Evolutionary conservation across 805 yeast genomes (phyloP).

Genomic region (Metschnikowia reukaufii): DNA sequence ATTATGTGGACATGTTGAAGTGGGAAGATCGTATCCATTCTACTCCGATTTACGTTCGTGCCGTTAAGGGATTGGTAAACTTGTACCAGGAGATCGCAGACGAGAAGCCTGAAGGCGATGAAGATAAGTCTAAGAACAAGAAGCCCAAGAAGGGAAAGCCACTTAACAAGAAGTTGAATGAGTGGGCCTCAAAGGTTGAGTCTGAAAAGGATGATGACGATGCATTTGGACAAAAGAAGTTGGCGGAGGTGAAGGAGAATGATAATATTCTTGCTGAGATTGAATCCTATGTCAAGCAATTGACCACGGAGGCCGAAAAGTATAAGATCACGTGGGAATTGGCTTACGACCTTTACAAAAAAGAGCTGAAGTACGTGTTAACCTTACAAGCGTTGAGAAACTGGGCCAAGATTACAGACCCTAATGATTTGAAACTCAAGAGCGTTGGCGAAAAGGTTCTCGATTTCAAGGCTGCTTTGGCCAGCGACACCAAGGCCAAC

Average conservation of each 20-base stretch:
- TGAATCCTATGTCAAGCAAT: slow-evolving; percentile 40
- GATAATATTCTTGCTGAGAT: slow-evolving; percentile 45
- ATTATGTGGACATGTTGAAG: slow-evolving; percentile 68
- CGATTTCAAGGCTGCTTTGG: slow-evolving; percentile 31
- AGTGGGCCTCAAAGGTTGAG: slow-evolving; percentile 48
- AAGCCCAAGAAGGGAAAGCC: slow-evolving; percentile 59
- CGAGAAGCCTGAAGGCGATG: slow-evolving; percentile 23
- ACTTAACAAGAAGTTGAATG: slow-evolving; percentile 51
- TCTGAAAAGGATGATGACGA: slow-evolving; percentile 54
- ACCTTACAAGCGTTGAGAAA: slow-evolving; percentile 46
- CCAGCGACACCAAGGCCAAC: slow-evolving; percentile 39
- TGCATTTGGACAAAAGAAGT: slow-evolving; percentile 53
- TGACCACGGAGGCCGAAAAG: slow-evolving; percentile 43
- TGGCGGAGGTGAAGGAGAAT: slow-evolving; percentile 26
- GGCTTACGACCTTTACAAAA: slow-evolving; percentile 39
- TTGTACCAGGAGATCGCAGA: slow-evolving; percentile 48
- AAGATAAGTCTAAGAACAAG: slow-evolving; percentile 34
- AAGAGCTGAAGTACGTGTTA: slow-evolving; percentile 47
- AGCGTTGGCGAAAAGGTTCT: slow-evolving; percentile 33
- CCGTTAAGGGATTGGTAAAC: slow-evolving; percentile 60
- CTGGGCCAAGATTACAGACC: slow-evolving; percentile 39
- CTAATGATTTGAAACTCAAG: slow-evolving; percentile 18
- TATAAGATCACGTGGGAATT: slow-evolving; percentile 42
- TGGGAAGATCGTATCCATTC: slow-evolving; percentile 81
- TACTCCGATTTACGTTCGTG: slow-evolving; percentile 71